phyloP scores from a whole-genome alignment of 805 yeast species.

The Yarrowia osloensis region DNA sequence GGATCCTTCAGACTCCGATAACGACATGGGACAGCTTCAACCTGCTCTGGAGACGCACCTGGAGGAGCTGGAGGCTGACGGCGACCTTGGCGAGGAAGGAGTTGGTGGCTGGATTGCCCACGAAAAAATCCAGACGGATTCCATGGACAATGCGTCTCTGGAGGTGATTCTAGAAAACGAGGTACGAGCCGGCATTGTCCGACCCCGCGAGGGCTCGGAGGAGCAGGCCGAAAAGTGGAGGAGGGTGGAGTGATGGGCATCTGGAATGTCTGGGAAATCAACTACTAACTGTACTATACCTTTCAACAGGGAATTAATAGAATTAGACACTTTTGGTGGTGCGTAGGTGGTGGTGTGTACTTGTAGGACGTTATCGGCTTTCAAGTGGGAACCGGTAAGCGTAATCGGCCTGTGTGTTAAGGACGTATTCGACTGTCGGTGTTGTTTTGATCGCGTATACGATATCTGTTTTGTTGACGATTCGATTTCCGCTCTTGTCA shows the following conservation, averaged over 20 bases:
- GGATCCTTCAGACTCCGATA: constrained; percentile 31
- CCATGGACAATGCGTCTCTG: constrained; percentile 14
- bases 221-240: constrained; percentile 19
- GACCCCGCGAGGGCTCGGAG: constrained; percentile 14
- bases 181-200: constrained; percentile 11
- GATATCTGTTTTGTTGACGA: too few species aligned
- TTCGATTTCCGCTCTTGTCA: too few species aligned
- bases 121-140: constrained; percentile 12
- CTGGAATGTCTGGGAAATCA: not conserved
- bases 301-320: constrained; percentile 30
- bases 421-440: too few species aligned
- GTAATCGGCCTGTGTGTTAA: too few species aligned
- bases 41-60: constrained; percentile 6
- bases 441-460: too few species aligned
- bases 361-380: too few species aligned
- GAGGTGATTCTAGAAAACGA: constrained; percentile 14
- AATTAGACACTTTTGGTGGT: not conserved
- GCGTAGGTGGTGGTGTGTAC: not conserved
- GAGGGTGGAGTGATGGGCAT: not conserved
- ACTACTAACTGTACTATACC: constrained; percentile 31
- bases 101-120: constrained; percentile 26
- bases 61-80: constrained; percentile 10
- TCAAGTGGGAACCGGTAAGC: too few species aligned
- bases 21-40: not conserved
- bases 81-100: constrained; percentile 13